Percentiles rank a stretch among this genome's conserved stretches.
Evolutionary conservation across 345 rosid species (phyloP).

Genomic region (Gossypium bickii): DNA sequence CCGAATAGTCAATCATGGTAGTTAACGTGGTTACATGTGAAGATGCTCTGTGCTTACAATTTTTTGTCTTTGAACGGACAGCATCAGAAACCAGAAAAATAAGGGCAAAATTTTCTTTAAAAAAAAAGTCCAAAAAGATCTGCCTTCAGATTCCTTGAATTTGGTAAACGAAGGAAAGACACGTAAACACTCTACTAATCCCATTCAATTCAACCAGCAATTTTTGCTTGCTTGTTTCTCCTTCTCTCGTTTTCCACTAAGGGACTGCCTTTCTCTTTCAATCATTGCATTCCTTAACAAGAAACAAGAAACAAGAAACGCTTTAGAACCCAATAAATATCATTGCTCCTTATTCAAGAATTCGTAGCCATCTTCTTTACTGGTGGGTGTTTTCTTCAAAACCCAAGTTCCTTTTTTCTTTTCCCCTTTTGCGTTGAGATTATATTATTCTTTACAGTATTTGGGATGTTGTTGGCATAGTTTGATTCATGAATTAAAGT

Average conservation of each 20-base stretch:
- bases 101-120: not conserved
- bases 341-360: not conserved
- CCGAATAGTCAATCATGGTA: not conserved
- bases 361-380: not conserved
- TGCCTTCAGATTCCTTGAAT: not conserved
- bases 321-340: not conserved
- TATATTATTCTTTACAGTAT: not conserved
- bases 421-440: not conserved
- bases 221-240: not conserved
- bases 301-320: not conserved
- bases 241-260: not conserved
- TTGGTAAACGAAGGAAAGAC: not conserved
- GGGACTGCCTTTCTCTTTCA: not conserved
- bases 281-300: not conserved
- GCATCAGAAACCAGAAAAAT: not conserved
- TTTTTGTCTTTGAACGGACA: not conserved
- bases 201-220: not conserved
- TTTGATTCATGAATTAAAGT: not conserved
- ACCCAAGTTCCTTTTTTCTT: not conserved
- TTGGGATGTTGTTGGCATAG: not conserved
- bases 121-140: not conserved
- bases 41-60: not conserved
- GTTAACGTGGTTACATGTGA: not conserved
- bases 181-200: not conserved
- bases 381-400: slow-evolving; percentile 16